Percentiles rank a stretch among this genome's conserved stretches.
These are phyloP conservation scores for Heterobasidion occidentale DNA, from an alignment of 1,284 basidiomycete species.

Conservation along the genomic window DNA sequence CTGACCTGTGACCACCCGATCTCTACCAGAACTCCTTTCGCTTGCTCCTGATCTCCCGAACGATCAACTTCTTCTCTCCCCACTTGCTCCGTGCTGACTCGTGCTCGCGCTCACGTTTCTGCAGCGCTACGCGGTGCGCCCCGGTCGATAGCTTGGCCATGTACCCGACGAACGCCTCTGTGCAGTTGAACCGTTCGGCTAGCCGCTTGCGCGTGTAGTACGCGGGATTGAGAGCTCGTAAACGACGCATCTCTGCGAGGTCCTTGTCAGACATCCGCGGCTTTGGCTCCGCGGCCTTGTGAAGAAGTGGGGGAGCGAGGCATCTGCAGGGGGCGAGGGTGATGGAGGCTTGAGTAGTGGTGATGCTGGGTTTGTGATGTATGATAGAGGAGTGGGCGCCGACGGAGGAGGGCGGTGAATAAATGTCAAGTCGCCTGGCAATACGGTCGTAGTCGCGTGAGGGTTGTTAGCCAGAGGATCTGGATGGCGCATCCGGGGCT, in stretches of 20 bases:
- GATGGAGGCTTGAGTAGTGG: conserved; percentile 45
- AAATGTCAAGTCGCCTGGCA: conserved; percentile 59
- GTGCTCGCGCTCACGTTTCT: conserved; percentile 30
- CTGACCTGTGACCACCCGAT: no score
- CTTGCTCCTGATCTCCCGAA: conserved; percentile 46
- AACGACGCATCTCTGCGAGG: conserved; percentile 45
- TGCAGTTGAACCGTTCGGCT: conserved; percentile 52
- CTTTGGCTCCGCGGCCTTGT: conserved; percentile 20
- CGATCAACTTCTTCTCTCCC: conserved; percentile 50
- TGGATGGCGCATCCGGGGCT: conserved; percentile 51
- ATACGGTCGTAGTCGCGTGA: conserved; percentile 43
- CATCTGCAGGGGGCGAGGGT: conserved; percentile 16
- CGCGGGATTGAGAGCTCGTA: conserved; percentile 44
- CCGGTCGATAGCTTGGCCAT: conserved; percentile 48
- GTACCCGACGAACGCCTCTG: conserved; percentile 43
- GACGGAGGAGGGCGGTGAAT: conserved; percentile 73
- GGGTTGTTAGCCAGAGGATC: conserved; percentile 60
- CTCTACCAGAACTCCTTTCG: conserved; percentile 51
- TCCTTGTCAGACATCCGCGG: conserved; percentile 41
- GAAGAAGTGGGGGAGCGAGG: conserved; percentile 32
- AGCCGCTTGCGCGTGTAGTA: conserved; percentile 43
- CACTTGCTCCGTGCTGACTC: conserved; percentile 37
- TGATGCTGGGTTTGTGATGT: conserved; percentile 57
- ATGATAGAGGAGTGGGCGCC: conserved; percentile 60
- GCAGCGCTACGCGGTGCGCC: conserved; percentile 29